Conservation (phyloP, 345 rosid species). For the Triadica sebifera region DNA sequence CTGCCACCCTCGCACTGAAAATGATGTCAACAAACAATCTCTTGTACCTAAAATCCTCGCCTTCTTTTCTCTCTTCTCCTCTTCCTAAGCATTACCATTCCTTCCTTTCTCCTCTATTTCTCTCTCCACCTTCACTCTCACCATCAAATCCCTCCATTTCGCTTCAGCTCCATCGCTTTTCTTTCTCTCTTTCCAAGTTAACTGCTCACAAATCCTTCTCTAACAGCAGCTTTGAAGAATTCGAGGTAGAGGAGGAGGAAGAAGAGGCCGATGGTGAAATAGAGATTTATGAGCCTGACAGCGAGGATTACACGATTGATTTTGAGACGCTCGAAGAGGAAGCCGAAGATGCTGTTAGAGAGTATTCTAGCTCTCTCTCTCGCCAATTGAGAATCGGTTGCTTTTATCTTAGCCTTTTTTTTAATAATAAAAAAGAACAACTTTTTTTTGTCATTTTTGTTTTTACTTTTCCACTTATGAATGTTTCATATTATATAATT, state of each 20-base stretch:
- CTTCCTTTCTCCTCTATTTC: constrained; percentile 8
- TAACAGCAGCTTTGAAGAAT: constrained; percentile 19
- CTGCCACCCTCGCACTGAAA: neutral
- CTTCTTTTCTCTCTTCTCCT: neutral
- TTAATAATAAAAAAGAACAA: neutral
- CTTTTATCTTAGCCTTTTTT: neutral
- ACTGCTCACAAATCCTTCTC: constrained; percentile 28
- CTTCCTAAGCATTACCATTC: constrained; percentile 12
- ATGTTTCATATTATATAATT: neutral
- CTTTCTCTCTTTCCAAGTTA: constrained; percentile 9
- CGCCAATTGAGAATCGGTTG: constrained; percentile 60
- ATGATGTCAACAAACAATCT: constrained; percentile 12
- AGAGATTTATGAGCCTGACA: constrained; percentile 20
- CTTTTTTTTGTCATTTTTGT: neutral
- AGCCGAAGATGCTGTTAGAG: constrained; percentile 60
- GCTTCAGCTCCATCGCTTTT: constrained; percentile 29
- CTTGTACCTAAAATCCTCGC: constrained; percentile 4
- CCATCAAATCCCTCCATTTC: constrained; percentile 8
- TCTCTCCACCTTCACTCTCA: constrained; percentile 8
- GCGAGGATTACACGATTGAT: constrained; percentile 39
- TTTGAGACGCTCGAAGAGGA: constrained; percentile 62
- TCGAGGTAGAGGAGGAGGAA: constrained; percentile 18
- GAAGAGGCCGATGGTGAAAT: constrained; percentile 9
- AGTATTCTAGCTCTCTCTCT: constrained; percentile 58
- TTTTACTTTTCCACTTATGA: neutral